Conservation (phyloP, 2,329 filamentous ascomycete species). For the Coniochaeta hoffmannii region DNA sequence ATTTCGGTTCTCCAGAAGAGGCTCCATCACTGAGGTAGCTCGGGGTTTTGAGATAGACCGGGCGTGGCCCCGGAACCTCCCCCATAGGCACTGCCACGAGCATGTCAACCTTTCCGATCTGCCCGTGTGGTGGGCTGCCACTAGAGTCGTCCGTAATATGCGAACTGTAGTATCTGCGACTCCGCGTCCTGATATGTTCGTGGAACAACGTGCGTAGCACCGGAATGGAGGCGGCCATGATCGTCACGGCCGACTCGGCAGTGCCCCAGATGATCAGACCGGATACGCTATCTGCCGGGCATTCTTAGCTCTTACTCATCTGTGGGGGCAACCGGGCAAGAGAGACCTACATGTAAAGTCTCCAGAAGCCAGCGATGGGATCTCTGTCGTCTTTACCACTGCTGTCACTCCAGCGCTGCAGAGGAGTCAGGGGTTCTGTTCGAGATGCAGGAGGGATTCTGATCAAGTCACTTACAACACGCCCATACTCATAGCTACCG, state of each 20-base stretch:
- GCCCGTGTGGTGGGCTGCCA: background rate
- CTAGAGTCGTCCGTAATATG: background rate
- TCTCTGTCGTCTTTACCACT: slow-evolving; percentile 9
- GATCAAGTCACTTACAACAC: slow-evolving; percentile 13
- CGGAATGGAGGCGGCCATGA: slow-evolving; percentile 11
- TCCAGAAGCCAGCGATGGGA: slow-evolving; percentile 7
- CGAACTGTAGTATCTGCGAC: background rate
- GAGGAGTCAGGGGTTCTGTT: background rate
- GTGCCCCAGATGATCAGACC: slow-evolving; percentile 11
- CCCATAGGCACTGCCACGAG: too few species aligned
- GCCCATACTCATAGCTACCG: slow-evolving; percentile 24
- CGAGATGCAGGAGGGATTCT: background rate
- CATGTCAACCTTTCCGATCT: background rate
- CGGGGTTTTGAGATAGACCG: too few species aligned
- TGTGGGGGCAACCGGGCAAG: background rate
- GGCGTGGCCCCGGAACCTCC: too few species aligned
- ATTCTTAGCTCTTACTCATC: background rate
- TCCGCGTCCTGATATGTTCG: background rate
- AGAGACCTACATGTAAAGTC: slow-evolving; percentile 9
- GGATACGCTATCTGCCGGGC: background rate
- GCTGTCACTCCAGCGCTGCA: slow-evolving; percentile 7
- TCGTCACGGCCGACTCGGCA: slow-evolving; percentile 13
- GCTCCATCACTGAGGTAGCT: background rate
- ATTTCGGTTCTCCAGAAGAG: too few species aligned
- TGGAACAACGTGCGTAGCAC: background rate